Conservation (phyloP, 176 grass and related monocot genomes). For the Cocos nucifera region DNA sequence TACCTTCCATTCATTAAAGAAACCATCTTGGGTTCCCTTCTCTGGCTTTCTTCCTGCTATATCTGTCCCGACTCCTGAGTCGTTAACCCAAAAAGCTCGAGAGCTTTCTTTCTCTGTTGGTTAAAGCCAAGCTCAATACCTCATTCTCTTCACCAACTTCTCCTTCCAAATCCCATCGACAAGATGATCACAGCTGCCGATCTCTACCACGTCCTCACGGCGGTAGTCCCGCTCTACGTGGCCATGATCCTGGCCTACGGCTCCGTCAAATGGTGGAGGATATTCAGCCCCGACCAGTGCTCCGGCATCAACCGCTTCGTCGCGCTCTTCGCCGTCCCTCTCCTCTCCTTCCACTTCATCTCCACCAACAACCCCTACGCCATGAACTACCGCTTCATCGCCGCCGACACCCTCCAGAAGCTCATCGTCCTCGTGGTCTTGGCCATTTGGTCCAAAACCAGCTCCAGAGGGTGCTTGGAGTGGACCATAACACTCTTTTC, state of each 20-base stretch:
- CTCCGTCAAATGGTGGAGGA: conserved; percentile 68
- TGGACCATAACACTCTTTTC: conserved; percentile 82
- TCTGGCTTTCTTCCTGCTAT: too few species aligned
- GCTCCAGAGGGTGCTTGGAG: conserved; percentile 32
- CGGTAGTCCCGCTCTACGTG: conserved; percentile 66
- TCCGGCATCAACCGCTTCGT: conserved; percentile 80
- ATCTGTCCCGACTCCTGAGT: too few species aligned
- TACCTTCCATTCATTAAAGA: too few species aligned
- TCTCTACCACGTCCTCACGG: conserved; percentile 62
- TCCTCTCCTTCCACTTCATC: conserved; percentile 76
- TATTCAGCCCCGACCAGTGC: conserved; percentile 65
- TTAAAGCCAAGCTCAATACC: too few species aligned
- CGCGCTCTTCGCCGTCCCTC: conserved; percentile 61
- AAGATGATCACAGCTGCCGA: conserved; percentile 47
- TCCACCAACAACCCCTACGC: conserved; percentile 56
- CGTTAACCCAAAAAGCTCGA: too few species aligned
- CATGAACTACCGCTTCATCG: conserved; percentile 66
- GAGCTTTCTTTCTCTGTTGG: too few species aligned
- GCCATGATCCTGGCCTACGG: conserved; percentile 75
- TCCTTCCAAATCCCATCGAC: too few species aligned
- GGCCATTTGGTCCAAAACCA: conserved; percentile 32
- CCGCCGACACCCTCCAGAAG: conserved; percentile 68
- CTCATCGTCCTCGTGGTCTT: conserved; percentile 37
- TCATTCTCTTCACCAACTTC: too few species aligned
- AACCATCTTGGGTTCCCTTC: too few species aligned